These are phyloP conservation scores for Cryphonectria carpinicola DNA, from an alignment of 2,329 filamentous ascomycete genomes.

Conservation along the genomic window DNA sequence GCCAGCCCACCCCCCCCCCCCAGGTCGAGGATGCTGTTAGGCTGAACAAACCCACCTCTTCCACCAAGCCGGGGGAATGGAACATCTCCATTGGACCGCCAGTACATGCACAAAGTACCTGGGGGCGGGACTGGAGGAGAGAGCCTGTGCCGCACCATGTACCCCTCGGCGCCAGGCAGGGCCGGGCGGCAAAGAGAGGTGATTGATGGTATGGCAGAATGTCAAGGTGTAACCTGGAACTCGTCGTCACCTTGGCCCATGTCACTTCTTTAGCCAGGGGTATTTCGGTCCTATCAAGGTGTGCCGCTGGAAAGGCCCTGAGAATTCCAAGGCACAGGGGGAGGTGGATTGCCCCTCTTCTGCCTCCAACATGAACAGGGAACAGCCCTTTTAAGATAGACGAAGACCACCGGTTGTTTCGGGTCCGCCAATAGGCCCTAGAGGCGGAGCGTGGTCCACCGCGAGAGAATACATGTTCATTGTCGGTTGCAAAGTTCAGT, in stretches of 20 bases:
- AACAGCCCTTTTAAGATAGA: not conserved
- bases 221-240: not conserved
- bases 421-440: constrained; percentile 7
- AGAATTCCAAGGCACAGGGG: not conserved
- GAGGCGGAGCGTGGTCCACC: constrained; percentile 22
- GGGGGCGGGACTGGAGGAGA: not conserved
- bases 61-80: not conserved
- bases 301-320: constrained; percentile 2
- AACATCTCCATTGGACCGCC: not conserved
- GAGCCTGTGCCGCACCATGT: not conserved
- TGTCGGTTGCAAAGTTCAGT: too few relatives aligned
- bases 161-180: not conserved
- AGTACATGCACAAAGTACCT: not conserved
- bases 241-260: not conserved
- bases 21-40: not conserved
- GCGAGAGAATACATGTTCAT: too few relatives aligned
- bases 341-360: not conserved
- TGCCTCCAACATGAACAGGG: not conserved
- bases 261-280: constrained; percentile 18
- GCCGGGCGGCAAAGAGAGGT: not conserved
- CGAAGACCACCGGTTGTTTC: constrained; percentile 8
- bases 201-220: constrained; percentile 1
- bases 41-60: not conserved
- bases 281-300: not conserved
- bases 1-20: too few relatives aligned